A percentile compares a stretch with the other conserved stretches of the same genome.
Evolutionary conservation across 768 basidiomycete species (phyloP).

Genomic region (Gyrodon lividus): DNA sequence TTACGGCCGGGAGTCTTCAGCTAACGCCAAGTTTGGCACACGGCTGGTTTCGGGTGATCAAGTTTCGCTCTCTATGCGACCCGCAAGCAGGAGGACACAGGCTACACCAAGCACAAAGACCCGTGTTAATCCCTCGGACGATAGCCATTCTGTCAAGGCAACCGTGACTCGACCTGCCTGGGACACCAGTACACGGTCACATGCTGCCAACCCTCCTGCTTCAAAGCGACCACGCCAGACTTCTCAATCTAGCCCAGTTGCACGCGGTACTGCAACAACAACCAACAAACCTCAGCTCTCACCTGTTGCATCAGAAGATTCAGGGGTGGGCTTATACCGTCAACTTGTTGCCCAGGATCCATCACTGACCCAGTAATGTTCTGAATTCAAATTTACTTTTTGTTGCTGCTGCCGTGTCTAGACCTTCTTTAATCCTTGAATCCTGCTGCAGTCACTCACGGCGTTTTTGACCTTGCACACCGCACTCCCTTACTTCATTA

Average conservation of each 20-base stretch:
- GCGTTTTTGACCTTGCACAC: constrained; percentile 24
- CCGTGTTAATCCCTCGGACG: constrained; percentile 55
- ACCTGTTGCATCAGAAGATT: constrained; percentile 71
- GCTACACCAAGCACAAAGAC: constrained; percentile 42
- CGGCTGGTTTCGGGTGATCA: constrained; percentile 70
- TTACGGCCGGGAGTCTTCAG: constrained; percentile 79
- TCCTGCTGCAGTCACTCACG: constrained; percentile 18
- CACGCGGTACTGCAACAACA: constrained; percentile 37
- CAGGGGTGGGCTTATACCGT: constrained; percentile 80
- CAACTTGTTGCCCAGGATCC: constrained; percentile 78
- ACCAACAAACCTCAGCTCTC: constrained; percentile 48
- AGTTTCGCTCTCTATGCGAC: constrained; percentile 42
- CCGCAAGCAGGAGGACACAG: constrained; percentile 62
- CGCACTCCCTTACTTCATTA: constrained; percentile 29
- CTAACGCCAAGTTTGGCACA: constrained; percentile 91
- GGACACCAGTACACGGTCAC: constrained; percentile 60
- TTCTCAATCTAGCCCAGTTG: constrained; percentile 69
- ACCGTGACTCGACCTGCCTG: constrained; percentile 76
- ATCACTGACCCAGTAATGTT: constrained; percentile 48
- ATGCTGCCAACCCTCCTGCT: constrained; percentile 32
- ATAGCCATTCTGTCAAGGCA: constrained; percentile 63
- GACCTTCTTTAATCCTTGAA: constrained; percentile 22
- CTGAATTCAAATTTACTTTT: constrained; percentile 1
- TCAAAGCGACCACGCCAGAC: constrained; percentile 67
- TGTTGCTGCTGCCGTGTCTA: constrained; percentile 14